These are phyloP conservation scores for Geotrichum australiense DNA, from an alignment of 1,139 yeast species.

Conservation along the genomic window DNA sequence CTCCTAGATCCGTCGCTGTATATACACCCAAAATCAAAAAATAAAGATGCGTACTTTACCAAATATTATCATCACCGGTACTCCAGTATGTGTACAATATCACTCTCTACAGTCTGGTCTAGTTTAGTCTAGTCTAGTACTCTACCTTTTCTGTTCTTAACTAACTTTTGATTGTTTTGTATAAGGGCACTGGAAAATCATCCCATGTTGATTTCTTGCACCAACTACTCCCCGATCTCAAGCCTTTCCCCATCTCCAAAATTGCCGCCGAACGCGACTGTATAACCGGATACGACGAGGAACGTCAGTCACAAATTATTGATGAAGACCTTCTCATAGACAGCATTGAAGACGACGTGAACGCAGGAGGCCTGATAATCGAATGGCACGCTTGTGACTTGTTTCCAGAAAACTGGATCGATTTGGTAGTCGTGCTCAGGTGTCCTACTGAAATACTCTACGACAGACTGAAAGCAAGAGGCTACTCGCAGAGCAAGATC, in stretches of 20 bases:
- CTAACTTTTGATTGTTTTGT: no score
- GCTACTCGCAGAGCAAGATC: conserved; percentile 71
- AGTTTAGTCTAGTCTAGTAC: not conserved
- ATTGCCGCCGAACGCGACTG: conserved; percentile 73
- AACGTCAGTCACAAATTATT: conserved; percentile 76
- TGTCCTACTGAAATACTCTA: conserved; percentile 65
- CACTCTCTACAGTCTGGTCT: not conserved
- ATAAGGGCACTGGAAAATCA: conserved; percentile 89
- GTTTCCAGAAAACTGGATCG: conserved; percentile 88
- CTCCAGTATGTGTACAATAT: conserved; percentile 48
- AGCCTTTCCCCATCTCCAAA: conserved; percentile 67
- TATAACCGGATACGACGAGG: conserved; percentile 79
- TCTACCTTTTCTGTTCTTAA: not conserved
- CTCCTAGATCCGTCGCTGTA: no score
- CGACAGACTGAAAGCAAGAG: conserved; percentile 62
- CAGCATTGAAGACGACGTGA: conserved; percentile 67
- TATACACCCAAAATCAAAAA: not conserved
- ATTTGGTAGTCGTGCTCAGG: conserved; percentile 80
- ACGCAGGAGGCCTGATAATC: conserved; percentile 74
- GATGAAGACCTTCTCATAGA: conserved; percentile 88
- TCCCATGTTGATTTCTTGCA: conserved; percentile 67
- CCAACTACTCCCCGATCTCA: conserved; percentile 44
- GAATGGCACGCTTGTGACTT: conserved; percentile 99
- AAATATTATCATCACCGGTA: conserved; percentile 86
- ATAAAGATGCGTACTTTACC: conserved; percentile 38